These are phyloP conservation scores for Didymella segeticola DNA, from an alignment of 2,329 filamentous ascomycete species.

Conservation along the genomic window DNA sequence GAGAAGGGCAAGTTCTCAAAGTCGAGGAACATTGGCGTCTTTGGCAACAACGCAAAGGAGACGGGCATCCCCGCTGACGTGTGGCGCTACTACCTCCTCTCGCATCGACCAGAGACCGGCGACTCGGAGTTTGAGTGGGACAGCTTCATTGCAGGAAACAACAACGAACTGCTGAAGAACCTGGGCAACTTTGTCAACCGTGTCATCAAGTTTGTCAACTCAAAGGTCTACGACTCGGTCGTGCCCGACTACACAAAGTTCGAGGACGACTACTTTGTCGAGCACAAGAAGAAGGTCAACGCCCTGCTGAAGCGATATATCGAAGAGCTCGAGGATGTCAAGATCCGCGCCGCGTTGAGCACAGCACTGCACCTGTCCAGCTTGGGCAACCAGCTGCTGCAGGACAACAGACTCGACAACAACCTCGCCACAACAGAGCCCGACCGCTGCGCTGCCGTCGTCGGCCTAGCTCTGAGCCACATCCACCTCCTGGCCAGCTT, in stretches of 20 bases:
- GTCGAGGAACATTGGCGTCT: conserved; percentile 86
- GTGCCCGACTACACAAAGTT: conserved; percentile 71
- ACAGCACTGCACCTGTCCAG: conserved; percentile 71
- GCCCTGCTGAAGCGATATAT: conserved; percentile 71
- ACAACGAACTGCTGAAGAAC: conserved; percentile 83
- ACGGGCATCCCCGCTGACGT: conserved; percentile 85
- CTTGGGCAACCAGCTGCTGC: conserved; percentile 65
- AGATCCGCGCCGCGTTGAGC: conserved; percentile 70
- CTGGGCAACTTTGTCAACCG: conserved; percentile 66
- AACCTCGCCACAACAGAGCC: conserved; percentile 65
- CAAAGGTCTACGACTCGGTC: conserved; percentile 72
- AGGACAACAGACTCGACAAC: conserved; percentile 67
- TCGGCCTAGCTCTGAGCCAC: conserved; percentile 83
- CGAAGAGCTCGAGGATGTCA: conserved; percentile 72
- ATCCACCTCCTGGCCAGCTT: conserved; percentile 81
- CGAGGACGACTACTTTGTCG: conserved; percentile 49
- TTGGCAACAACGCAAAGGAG: conserved; percentile 86
- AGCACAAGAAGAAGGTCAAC: conserved; percentile 68
- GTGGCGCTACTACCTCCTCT: conserved; percentile 92
- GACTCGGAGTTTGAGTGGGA: conserved; percentile 93
- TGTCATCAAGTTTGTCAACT: conserved; percentile 72
- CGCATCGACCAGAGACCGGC: conserved; percentile 81
- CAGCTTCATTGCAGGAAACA: conserved; percentile 82
- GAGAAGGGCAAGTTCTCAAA: conserved; percentile 80
- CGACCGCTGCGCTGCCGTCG: conserved; percentile 65